Percentiles rank a stretch among this genome's conserved stretches.
phyloP scores from a whole-genome alignment of 805 yeast species.

The Kregervanrija pseudodelftensis region DNA sequence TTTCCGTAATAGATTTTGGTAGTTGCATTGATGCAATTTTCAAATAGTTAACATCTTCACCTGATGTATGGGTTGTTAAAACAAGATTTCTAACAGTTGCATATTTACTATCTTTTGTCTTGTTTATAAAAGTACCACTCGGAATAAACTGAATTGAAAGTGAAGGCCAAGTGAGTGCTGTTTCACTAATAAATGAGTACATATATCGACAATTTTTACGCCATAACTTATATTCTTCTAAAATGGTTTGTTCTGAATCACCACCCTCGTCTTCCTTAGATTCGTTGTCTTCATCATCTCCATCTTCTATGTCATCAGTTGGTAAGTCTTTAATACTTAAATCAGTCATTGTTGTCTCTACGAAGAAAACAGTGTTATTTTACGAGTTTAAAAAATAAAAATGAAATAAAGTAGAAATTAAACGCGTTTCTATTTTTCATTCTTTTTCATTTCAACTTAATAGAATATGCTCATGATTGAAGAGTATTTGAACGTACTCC shows the following conservation, averaged over 20 bases:
- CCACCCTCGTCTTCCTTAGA: conserved; percentile 11
- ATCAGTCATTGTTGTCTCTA: too few species aligned
- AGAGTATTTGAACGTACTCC: too few species aligned
- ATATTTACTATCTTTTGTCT: conserved; percentile 20
- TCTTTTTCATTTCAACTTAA: too few species aligned
- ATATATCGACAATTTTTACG: conserved; percentile 70
- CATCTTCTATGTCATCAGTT: conserved; percentile 2
- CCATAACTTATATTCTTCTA: conserved; percentile 74
- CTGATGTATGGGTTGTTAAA: conserved; percentile 70
- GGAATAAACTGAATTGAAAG: conserved; percentile 76
- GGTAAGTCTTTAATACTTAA: background rate
- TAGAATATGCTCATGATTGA: too few species aligned
- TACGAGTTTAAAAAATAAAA: too few species aligned
- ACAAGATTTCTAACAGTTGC: conserved; percentile 40
- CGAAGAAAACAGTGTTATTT: too few species aligned
- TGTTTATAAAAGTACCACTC: conserved; percentile 21
- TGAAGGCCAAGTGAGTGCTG: conserved; percentile 78
- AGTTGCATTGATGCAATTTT: conserved; percentile 58
- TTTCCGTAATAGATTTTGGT: conserved; percentile 35
- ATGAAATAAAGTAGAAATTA: too few species aligned
- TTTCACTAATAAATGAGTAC: conserved; percentile 79
- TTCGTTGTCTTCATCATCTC: conserved; percentile 8
- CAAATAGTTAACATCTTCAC: conserved; percentile 56
- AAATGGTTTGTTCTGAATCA: conserved; percentile 37
- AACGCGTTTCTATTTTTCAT: too few species aligned